Evolutionary conservation across 495 filamentous ascomycete species (phyloP), one percentile per base, ranked within the genome.

Genomic region (Daldinia bambusicola): DNA sequence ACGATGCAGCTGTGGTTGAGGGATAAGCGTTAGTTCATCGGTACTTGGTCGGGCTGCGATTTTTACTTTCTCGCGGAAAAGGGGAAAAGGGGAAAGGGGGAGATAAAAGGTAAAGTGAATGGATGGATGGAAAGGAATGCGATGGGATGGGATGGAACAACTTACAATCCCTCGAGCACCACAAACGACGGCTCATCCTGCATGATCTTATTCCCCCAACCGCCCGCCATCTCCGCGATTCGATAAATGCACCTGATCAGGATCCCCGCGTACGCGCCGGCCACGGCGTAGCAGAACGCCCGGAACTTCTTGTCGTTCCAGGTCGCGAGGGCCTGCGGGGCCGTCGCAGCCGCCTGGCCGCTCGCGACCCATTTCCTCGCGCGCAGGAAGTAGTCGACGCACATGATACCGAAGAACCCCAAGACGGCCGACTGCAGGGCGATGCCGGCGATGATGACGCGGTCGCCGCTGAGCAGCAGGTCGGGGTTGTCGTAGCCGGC

Each of bases 371-470:
- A 80, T 45, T 70, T 78, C 60, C 61, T 72, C 0, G 87, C 79
- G 5, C 83, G 74, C 20, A 81, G 40, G 59, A 79, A 87, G 68
- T 87, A 91, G 31, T 88, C 81, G 32, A 77, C 55, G n/a, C 74
- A 83, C 8, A 87, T 61, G 7, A 78, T 6, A 9, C 86, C 88
- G 74, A 90, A 92, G 30, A 85, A 78, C 36, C 80, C 68, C 77
- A 92, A 81, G 2, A 90, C 91, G 6, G 80, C 82, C 36, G 90
- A 90, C 83, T 93, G 91, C 77, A 89, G 86, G 6, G 86, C 82
- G 67, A 93, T 90, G 74, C 91, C 90, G 9, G 89, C 85, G 55
- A 93, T 89, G 73, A 91, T 92, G 61, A 90, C 85, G 70, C 90
- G 75, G 77, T 92, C 89, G 16, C 88, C 88, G 32, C 70, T 67